Evolutionary conservation across 495 filamentous ascomycete species (phyloP).

Genomic region (Daldinia childiae): DNA sequence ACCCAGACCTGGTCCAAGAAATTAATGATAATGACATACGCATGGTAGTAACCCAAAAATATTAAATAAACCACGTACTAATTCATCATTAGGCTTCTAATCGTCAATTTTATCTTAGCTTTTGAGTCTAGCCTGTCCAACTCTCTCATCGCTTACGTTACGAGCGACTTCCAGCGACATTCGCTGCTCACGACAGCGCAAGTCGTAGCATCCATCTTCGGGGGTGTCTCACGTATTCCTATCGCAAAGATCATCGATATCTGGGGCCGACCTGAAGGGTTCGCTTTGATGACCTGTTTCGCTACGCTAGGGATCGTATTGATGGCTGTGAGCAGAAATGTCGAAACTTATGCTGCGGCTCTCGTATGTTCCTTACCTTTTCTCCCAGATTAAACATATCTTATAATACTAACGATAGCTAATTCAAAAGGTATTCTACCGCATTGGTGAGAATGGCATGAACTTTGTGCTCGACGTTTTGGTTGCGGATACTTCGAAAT

Average conservation of each 20-base stretch:
- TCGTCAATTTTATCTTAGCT: no score
- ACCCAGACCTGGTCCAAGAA: slow-evolving; percentile 47
- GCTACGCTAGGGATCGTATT: slow-evolving; percentile 50
- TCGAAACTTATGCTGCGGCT: slow-evolving; percentile 52
- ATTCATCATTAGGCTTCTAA: no score
- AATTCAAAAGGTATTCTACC: slow-evolving; percentile 41
- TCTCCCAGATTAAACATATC: neutral
- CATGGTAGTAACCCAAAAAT: neutral
- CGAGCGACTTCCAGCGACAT: no score
- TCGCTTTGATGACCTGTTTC: slow-evolving; percentile 44
- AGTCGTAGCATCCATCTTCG: slow-evolving; percentile 61
- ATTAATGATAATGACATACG: slow-evolving; percentile 39
- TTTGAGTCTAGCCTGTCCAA: no score
- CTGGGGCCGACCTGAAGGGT: slow-evolving; percentile 58
- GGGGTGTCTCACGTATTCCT: slow-evolving; percentile 63
- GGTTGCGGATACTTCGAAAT: slow-evolving; percentile 67
- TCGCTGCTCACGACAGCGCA: slow-evolving; percentile 34
- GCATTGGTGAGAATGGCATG: slow-evolving; percentile 54
- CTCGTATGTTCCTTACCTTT: slow-evolving; percentile 33
- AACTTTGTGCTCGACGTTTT: slow-evolving; percentile 65
- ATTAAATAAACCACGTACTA: no score
- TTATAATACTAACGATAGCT: neutral
- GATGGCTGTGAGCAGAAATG: slow-evolving; percentile 53
- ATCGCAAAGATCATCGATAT: slow-evolving; percentile 67
- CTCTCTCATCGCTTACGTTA: no score